phyloP scores from a whole-genome alignment of 805 yeast species.

The Ogataea naganishii region DNA sequence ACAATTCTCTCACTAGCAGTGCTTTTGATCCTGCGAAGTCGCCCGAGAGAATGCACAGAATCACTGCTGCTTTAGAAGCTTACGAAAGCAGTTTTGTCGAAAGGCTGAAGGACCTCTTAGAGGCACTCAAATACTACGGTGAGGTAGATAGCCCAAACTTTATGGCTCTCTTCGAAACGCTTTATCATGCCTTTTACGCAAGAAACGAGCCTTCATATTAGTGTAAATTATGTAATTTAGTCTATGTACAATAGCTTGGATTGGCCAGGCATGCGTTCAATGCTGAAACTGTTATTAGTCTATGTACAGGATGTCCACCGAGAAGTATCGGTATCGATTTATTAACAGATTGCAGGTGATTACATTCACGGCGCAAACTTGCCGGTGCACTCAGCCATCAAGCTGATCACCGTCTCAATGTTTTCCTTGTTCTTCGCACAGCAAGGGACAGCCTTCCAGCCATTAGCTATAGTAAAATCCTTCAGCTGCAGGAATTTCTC shows the following conservation, averaged over 20 bases:
- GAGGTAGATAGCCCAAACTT: constrained; percentile 40
- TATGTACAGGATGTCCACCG: too few relatives aligned
- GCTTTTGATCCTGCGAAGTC: constrained; percentile 32
- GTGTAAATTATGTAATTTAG: too few relatives aligned
- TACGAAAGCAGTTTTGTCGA: constrained; percentile 36
- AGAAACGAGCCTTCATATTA: background rate
- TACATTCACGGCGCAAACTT: constrained; percentile 10
- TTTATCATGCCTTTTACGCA: background rate
- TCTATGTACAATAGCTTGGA: too few relatives aligned
- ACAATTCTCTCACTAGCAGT: constrained; percentile 25
- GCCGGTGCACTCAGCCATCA: constrained; percentile 60
- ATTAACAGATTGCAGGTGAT: background rate
- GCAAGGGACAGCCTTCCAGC: constrained; percentile 75
- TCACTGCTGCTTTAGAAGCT: constrained; percentile 31
- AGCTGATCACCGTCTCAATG: constrained; percentile 54
- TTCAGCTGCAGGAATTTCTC: constrained; percentile 38
- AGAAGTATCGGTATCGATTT: too few relatives aligned
- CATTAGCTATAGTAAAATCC: constrained; percentile 27
- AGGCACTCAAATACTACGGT: constrained; percentile 37
- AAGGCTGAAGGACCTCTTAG: constrained; percentile 35
- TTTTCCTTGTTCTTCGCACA: constrained; percentile 73
- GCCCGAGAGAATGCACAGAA: constrained; percentile 28
- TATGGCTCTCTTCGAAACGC: constrained; percentile 16
- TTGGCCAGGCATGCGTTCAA: too few relatives aligned
- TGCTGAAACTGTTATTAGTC: too few relatives aligned